Evolutionary conservation across 1,284 basidiomycete species (phyloP), one percentile per base, ranked within the genome.

Genomic region (Cutaneotrichosporon cyanovorans): DNA sequence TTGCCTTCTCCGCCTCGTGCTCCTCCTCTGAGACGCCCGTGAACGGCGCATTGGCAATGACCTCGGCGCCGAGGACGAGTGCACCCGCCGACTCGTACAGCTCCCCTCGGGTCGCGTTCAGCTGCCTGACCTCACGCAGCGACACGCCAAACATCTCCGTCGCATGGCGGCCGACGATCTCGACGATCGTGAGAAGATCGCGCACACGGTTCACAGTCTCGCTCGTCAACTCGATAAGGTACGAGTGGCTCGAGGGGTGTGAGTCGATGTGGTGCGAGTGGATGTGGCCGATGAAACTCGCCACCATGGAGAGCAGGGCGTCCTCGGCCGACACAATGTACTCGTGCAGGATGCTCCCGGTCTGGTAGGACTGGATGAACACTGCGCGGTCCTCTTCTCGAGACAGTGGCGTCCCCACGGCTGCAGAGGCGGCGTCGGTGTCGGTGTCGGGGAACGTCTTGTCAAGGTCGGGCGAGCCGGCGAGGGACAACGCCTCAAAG

Each of bases 251-350:
- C 8, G 89, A 88, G 0, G 91, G 87, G 68, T 95, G 89, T 16
- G 86, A 86, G 20, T 80, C 76, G 43, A 86, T 82, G 16, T 87
- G 84, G 74, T 97, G 88, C 14, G 87, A 87, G 64, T 98, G 92
- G 1, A 90, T 86, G 62, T 96, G 91, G 1, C 92, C 92, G 60
- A 98, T 93, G 68, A 98, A 92, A 3, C 91, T 91, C 11, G 93
- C 92, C 60, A 96, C 89, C 15, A 88, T 87, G 5, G 89, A 93
- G 7, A 96, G 76, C 55, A 95, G 85, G 50, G 85, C 81, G 62
- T 93, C 89, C 66, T 93, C 88, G 10, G 87, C 86, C 43, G 76
- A 69, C 18, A 83, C 58, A 31, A 74, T 80, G 22, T 65, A 58
- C 28, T 62, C 64, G 44, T 66, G 61, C 5, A 73, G 61, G 31